Evolutionary conservation across 495 filamentous ascomycete genomes (phyloP), one percentile per base, ranked within the genome.

Genomic region (Entonaema liquescens): DNA sequence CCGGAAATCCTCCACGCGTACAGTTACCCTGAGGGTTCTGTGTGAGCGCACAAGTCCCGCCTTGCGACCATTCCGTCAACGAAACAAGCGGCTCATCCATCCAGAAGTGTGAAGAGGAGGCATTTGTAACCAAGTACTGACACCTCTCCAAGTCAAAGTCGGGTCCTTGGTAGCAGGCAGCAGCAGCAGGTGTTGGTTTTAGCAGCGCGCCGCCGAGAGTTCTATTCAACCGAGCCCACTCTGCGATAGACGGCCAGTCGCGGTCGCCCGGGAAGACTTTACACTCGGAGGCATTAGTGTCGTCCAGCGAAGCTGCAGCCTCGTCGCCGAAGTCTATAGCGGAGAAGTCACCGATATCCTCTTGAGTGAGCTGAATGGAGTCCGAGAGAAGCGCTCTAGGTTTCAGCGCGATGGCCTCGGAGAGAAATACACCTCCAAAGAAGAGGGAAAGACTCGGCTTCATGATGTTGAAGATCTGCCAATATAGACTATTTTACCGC

Each of bases 361-460:
- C 57, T 17, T 68, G 66, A 1, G 70, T 73, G n/a, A 83, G 75
- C 56, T 76, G 73, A 25, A 72, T 56, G 8, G 64, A 40, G 35
- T 80, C 77, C 42, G 74, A 79, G 17, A 61, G 25, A 29, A 80
- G 78, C 49, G 57, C 13, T 23, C 15, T 40, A 47, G 29, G 55
- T 9, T 62, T 65, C 1, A 62, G 19, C 15, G 61, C 61, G 8
- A 25, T 15, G n/a, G 42, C 50, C 12, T 42, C 28, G 25, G 42
- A 36, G 40, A 68, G 29, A 33, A 59, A 59, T 62, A 53, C 31
- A 25, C 64, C 17, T 13, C 60, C 9, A 65, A 89, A 90, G 38
- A 94, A 80, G 25, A 95, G 79, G 4, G 89, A 93, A 56, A 82
- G 79, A 77, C 90, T 86, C 49, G 90, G 84, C 77, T 90, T 89